Conservation (phyloP, 2,329 filamentous ascomycete species). For the Geosmithia morbida region DNA sequence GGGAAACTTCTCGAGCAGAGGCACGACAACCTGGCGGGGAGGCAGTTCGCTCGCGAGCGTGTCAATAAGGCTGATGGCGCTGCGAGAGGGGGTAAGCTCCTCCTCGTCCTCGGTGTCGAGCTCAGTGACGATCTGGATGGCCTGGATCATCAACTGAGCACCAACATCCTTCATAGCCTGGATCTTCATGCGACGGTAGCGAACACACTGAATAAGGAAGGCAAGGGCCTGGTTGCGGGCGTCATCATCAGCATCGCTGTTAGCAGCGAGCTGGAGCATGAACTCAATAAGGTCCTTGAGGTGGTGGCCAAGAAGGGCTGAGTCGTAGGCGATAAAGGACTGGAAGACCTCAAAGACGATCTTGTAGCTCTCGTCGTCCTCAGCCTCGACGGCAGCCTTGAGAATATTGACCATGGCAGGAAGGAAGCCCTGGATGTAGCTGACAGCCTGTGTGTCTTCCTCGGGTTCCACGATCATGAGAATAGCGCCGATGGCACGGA, state of each 20-base stretch:
- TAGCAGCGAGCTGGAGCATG: constrained; percentile 77
- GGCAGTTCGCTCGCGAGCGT: constrained; percentile 79
- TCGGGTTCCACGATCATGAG: constrained; percentile 81
- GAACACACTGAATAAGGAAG: constrained; percentile 85
- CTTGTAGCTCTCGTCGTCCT: constrained; percentile 78
- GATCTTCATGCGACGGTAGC: constrained; percentile 89
- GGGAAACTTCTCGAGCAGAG: constrained; percentile 74
- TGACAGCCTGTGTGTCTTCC: constrained; percentile 61
- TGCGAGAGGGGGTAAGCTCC: constrained; percentile 64
- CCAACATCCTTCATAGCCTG: constrained; percentile 77
- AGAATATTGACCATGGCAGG: constrained; percentile 83
- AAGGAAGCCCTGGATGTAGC: constrained; percentile 64
- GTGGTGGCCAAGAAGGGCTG: constrained; percentile 67
- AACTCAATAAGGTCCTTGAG: constrained; percentile 84
- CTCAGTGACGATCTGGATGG: constrained; percentile 81
- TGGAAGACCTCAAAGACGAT: constrained; percentile 95
- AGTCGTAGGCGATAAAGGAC: constrained; percentile 81
- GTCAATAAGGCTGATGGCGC: constrained; percentile 77
- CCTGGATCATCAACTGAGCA: constrained; percentile 73
- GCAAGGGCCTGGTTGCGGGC: constrained; percentile 79
- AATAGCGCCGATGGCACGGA: constrained; percentile 77
- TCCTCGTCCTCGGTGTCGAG: constrained; percentile 64
- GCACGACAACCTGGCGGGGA: constrained; percentile 86
- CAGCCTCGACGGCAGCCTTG: constrained; percentile 65
- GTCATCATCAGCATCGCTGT: constrained; percentile 68